Base-by-base conservation (phyloP, 306 rosid genomes). In the Macrotyloma uniflorum region DNA sequence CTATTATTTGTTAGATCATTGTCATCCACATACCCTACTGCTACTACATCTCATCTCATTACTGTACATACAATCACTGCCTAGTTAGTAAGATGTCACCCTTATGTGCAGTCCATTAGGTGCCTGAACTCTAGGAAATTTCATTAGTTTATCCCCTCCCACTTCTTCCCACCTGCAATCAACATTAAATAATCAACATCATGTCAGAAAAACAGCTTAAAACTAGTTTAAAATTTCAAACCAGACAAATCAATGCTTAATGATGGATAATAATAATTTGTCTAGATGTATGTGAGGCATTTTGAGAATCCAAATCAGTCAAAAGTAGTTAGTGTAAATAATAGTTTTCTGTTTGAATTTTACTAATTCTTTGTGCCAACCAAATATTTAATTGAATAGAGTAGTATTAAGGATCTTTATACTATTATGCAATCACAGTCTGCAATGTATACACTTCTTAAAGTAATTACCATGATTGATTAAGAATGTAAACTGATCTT, bases 111-210 rank as follows among this genome's bases (percentile, higher is more conserved):
- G 79, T 77, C 99, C 99, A 84, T 93, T 90, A 55, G 99, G 99
- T 57, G 99, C 99, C 75, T 90, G 90, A 57, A 96, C 98, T 82
- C 98, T 91, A 0, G 99, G 99, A 87, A 96, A 96, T 75, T 88
- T 96, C 98, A 87, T 78, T 28, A 96, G 83, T 84, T 90, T 87
- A 24, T 96, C 94, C 73, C 97, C 99, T 63, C 99, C 99, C 74
- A 91, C 88, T 90, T 93, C 99, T 79, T 96, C 97, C 99, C 99
- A 96, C 82, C 99, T 96, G 88, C 85, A 86, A 67, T 22, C 1
- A 51, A 15, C 26, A 65, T 65, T 23, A 69, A 38, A 20, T 58
- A 23, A 6, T 30, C 16, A 14, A 61, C 23, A 20, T 53, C 6
- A 77, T 72, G 71, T 77, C 70, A 83, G 66, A 72, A 82, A 64